Evolutionary conservation across 345 rosid species (phyloP), one percentile per base, ranked within the genome.

Genomic region (Camelina neglecta): DNA sequence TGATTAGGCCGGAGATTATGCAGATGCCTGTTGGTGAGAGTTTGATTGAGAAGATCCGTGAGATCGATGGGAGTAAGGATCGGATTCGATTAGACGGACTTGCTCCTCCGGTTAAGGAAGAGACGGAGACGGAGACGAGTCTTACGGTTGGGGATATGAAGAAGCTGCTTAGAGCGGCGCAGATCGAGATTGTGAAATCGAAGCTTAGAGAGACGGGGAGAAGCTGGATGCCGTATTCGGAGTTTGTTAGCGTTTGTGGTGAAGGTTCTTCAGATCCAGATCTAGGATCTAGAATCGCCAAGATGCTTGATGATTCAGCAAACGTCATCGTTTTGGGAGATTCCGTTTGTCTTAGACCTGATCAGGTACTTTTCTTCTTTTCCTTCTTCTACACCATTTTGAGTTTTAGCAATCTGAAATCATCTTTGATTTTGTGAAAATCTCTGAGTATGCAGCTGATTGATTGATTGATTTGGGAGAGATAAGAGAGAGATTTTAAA

Each of bases 121-220:
- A 53, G 79, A 41, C 39, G 57, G 85, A 53, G 78, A 41, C 36
- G 59, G 75, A 31, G 64, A 54, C 60, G 31, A 79, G 65, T 21
- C 60, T 93, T 53, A 85, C 94, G 72, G 89, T 80, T 72, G 86
- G 59, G 74, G 96, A 87, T 21, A 90, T 88, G 83, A 88, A 83
- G 89, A 95, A 92, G 87, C 61, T 95, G 64, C 67, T 95, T 15
- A 83, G 75, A 79, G 94, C 82, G 69, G 91, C 89, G 69, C 97
- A 86, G 81, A 45, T 95, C 61, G 97, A 90, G 66, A 53, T 65
- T 47, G 86, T 90, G 76, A 93, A 91, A 79, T 71, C 86, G 77
- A 87, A 76, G 83, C 77, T 93, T 67, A 84, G 89, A 73, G 86
- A 79, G 59, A 81, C 84, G 26, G 89, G 84, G 64, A 84, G 77